Conservation (phyloP, 148 eudicot genomes). For the Suaeda aralocaspica region DNA sequence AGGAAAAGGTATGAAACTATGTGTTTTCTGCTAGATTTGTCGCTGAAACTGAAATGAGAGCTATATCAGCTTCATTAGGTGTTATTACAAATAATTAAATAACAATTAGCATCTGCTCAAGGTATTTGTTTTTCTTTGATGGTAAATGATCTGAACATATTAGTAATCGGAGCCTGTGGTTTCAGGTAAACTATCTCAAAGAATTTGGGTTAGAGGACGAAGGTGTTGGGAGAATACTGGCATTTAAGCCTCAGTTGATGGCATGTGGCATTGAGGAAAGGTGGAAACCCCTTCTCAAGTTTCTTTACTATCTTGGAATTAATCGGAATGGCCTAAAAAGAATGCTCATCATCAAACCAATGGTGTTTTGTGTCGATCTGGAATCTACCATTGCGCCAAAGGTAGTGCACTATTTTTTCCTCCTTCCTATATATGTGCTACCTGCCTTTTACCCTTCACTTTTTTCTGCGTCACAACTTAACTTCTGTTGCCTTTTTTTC, state of each 20-base stretch:
- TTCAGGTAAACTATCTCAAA: slow-evolving; percentile 72
- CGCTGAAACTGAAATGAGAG: not conserved
- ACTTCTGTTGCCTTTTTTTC: not conserved
- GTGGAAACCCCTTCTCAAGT: slow-evolving; percentile 89
- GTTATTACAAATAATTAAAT: no score
- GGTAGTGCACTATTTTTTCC: slow-evolving; percentile 34
- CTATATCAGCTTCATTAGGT: not conserved
- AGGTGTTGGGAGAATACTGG: slow-evolving; percentile 77
- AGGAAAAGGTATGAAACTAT: slow-evolving; percentile 55
- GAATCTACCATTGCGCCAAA: slow-evolving; percentile 72
- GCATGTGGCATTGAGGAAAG: slow-evolving; percentile 78
- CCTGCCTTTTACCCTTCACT: not conserved
- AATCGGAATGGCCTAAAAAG: slow-evolving; percentile 79
- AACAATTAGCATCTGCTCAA: no score
- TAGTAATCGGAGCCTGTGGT: slow-evolving; percentile 25
- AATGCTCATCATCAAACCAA: slow-evolving; percentile 74
- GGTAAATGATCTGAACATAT: slow-evolving; percentile 13
- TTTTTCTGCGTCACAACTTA: not conserved
- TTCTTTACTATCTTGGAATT: slow-evolving; percentile 81
- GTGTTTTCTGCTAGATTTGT: not conserved
- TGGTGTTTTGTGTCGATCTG: slow-evolving; percentile 75
- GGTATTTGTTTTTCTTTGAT: not conserved
- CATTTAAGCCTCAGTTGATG: slow-evolving; percentile 87
- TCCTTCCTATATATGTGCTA: not conserved
- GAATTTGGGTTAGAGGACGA: slow-evolving; percentile 76